Base-by-base conservation (phyloP, 257 asterid genomes). In the Gentiana macrophylla region DNA sequence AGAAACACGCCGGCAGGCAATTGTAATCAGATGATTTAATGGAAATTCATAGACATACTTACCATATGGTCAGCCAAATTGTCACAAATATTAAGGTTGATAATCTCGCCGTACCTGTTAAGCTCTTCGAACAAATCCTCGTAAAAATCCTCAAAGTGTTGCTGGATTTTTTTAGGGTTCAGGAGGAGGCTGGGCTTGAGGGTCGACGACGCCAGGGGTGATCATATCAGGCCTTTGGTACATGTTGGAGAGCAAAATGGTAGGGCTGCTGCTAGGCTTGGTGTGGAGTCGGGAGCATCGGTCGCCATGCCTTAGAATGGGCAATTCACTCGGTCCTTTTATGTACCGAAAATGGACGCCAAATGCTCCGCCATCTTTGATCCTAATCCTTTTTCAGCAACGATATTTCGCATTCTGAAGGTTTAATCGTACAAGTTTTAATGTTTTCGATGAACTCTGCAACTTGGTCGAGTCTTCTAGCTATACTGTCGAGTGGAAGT, bases 51-150 rank as follows among this genome's bases (percentile, higher is more conserved):
- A 24, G 24, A 24, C 24, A 24, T 24, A 24, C 24, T 0, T 62
- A 73, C 95, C 95, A 86, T 86, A 73, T 86, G 95, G 76, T 86
- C 95, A 56, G 95, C 95, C 80, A 86, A 69, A 62, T 86, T 86
- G 63, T 86, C 95, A 49, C 94, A 86, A 62, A 86, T 86, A 59
- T 86, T 86, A 56, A 86, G 87, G 74, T 84, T 79, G 74, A 83
- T 87, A 70, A 86, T 65, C 64, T 86, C 95, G 47, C 95, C 95
- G 60, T 83, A 83, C 80, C 83, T 86, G 80, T 94, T 84, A 64
- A 86, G 86, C 74, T 86, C 95, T 74, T 79, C 89, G 66, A 83
- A 86, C 77, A 86, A 66, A 76, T 84, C 94, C 67, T 86, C 91
- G 51, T 86, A 86, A 81, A 86, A 86, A 71, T 86, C 94, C 77